Percentiles rank a stretch among this genome's conserved stretches.
Evolutionary conservation across 2,329 filamentous ascomycete species (phyloP).

Genomic region (Penicillium sp.): DNA sequence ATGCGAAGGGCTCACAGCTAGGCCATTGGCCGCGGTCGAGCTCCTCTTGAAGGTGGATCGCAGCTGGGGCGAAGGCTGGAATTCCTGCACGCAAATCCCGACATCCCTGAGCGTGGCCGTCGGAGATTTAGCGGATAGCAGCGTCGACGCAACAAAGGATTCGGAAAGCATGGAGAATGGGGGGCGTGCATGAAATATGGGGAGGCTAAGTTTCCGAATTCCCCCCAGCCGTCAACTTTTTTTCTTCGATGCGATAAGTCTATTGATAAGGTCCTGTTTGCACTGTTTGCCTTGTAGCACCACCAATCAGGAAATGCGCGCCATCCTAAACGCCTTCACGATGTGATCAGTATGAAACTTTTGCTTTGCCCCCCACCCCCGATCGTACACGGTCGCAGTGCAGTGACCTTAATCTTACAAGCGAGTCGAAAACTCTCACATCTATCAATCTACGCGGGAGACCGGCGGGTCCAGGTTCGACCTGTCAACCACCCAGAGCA

Average conservation of each 20-base stretch:
- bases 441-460: slow-evolving; percentile 14
- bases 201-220: slow-evolving; percentile 18
- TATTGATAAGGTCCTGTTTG: slow-evolving; percentile 37
- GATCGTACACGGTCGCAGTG: slow-evolving; percentile 10
- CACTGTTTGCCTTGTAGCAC: slow-evolving; percentile 33
- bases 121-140: slow-evolving; percentile 46
- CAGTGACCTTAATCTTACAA: slow-evolving; percentile 16
- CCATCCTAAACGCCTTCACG: background rate
- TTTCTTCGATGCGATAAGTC: slow-evolving; percentile 27
- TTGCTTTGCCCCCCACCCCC: background rate
- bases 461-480: slow-evolving; percentile 3
- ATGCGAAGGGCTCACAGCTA: slow-evolving; percentile 80
- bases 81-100: slow-evolving; percentile 82
- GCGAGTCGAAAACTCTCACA: background rate
- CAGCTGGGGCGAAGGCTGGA: slow-evolving; percentile 76
- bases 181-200: slow-evolving; percentile 23
- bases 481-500: slow-evolving; percentile 16
- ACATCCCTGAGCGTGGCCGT: slow-evolving; percentile 70
- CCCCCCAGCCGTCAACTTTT: slow-evolving; percentile 22
- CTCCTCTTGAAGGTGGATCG: slow-evolving; percentile 89
- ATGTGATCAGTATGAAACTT: slow-evolving; percentile 24
- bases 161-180: slow-evolving; percentile 52
- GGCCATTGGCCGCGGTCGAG: slow-evolving; percentile 74
- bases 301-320: slow-evolving; percentile 8
- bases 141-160: slow-evolving; percentile 51